Evolutionary conservation across 1,284 basidiomycete genomes (phyloP).

Genomic region (Exobasidium cylindrosporum): DNA sequence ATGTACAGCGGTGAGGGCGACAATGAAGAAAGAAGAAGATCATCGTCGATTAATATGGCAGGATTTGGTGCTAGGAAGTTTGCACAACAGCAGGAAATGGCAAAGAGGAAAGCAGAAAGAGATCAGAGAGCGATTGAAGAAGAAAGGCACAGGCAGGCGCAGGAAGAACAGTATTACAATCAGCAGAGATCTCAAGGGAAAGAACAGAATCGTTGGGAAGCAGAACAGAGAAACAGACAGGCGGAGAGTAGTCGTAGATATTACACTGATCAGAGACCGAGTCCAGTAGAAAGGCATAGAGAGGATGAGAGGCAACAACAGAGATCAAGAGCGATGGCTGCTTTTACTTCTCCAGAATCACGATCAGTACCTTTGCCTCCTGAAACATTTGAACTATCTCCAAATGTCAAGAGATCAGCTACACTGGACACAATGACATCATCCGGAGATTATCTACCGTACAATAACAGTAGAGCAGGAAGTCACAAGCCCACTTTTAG

Average conservation of each 20-base stretch:
- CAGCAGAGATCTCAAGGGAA: background rate
- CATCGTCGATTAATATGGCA: slow-evolving; percentile 6
- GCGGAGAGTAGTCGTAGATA: background rate
- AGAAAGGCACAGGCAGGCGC: background rate
- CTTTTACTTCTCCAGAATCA: background rate
- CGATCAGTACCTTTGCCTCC: background rate
- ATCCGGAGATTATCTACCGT: background rate
- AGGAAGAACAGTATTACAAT: background rate
- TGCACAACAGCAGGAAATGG: slow-evolving; percentile 4
- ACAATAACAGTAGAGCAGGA: background rate
- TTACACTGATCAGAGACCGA: no score
- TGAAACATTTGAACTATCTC: background rate
- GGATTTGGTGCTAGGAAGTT: slow-evolving; percentile 17
- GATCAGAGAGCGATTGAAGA: slow-evolving; percentile 4
- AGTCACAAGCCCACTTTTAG: background rate
- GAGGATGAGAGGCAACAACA: background rate
- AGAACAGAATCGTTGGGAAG: background rate
- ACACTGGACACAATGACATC: background rate
- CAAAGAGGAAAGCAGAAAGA: background rate
- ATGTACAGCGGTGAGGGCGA: background rate
- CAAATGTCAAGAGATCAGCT: background rate
- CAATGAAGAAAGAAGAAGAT: background rate
- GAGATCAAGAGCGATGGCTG: background rate
- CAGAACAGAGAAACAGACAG: background rate
- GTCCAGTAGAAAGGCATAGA: background rate